These are phyloP conservation scores for Colletotrichum coccodes DNA, from an alignment of 2,329 filamentous ascomycete species.

Conservation along the genomic window DNA sequence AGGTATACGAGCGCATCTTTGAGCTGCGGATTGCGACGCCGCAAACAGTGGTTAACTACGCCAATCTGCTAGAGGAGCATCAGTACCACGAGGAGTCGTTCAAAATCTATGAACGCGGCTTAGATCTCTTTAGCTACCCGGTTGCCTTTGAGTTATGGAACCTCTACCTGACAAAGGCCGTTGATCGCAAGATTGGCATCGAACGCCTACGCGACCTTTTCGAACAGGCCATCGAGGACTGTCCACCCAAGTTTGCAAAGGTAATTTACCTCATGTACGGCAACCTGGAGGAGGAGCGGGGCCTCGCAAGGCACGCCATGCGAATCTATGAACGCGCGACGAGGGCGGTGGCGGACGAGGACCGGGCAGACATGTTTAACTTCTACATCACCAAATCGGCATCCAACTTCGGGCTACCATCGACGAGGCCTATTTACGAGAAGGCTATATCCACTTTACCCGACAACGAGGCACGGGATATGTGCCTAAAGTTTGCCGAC, in stretches of 20 bases:
- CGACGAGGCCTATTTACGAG: conserved; percentile 95
- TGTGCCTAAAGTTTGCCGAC: conserved; percentile 99
- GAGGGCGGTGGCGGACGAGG: conserved; percentile 92
- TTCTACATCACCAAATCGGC: conserved; percentile 99
- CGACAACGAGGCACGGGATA: conserved; percentile 91
- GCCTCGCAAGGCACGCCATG: conserved; percentile 96
- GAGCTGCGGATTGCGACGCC: conserved; percentile 97
- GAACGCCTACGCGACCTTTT: conserved; percentile 94
- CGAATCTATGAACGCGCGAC: conserved; percentile 98
- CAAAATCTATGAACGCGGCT: conserved; percentile 94
- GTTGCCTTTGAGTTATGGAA: conserved; percentile 99
- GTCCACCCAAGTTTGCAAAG: conserved; percentile 95
- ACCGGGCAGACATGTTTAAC: conserved; percentile 97
- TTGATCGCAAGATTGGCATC: conserved; percentile 95
- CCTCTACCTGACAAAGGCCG: conserved; percentile 94
- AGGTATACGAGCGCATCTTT: conserved; percentile 97
- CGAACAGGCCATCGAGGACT: conserved; percentile 95
- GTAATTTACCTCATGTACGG: conserved; percentile 98
- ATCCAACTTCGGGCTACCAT: conserved; percentile 96
- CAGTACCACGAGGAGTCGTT: conserved; percentile 97
- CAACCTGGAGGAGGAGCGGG: conserved; percentile 94
- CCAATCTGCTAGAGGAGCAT: conserved; percentile 93
- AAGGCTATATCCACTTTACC: conserved; percentile 93
- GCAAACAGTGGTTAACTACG: conserved; percentile 98
- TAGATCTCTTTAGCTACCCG: conserved; percentile 98